Evolutionary conservation across 371 early-diverging fungal species (phyloP).

Genomic region (Apophysomyces elegans): DNA sequence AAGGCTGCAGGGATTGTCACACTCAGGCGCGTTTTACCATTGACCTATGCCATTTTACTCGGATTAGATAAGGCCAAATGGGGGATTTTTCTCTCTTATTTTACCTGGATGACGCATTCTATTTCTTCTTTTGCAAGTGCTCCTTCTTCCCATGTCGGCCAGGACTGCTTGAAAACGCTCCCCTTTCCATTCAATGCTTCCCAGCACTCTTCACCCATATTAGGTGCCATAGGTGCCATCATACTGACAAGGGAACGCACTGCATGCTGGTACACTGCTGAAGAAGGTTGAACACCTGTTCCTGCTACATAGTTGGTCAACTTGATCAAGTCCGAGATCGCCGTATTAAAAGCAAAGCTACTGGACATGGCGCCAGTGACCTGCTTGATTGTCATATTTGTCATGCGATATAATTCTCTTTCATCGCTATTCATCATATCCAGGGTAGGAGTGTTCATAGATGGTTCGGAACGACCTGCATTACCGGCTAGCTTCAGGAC

Average conservation of each 20-base stretch:
- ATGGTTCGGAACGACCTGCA: neutral
- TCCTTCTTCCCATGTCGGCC: conserved; percentile 66
- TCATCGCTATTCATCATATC: conserved; percentile 58
- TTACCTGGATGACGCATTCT: conserved; percentile 63
- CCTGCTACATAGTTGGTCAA: conserved; percentile 67
- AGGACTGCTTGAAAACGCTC: conserved; percentile 62
- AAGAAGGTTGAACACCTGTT: conserved; percentile 26
- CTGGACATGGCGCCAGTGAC: conserved; percentile 64
- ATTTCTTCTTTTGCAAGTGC: conserved; percentile 57
- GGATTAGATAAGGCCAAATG: neutral
- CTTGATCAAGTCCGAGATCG: conserved; percentile 83
- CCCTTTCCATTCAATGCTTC: conserved; percentile 31
- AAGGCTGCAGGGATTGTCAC: conserved; percentile 58
- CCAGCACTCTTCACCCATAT: conserved; percentile 79
- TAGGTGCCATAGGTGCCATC: conserved; percentile 81
- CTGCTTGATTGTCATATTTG: conserved; percentile 55
- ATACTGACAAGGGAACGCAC: conserved; percentile 66
- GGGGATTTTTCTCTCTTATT: neutral
- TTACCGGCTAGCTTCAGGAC: conserved; percentile 43
- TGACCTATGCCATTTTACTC: conserved; percentile 51
- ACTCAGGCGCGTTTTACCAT: conserved; percentile 80
- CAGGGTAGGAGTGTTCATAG: conserved; percentile 14
- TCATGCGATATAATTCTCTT: conserved; percentile 55
- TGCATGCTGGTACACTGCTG: conserved; percentile 60
- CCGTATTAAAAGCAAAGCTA: conserved; percentile 78